Base-by-base conservation (phyloP, 371 early-diverging fungal species). In the Rhizopus arrhizus region DNA sequence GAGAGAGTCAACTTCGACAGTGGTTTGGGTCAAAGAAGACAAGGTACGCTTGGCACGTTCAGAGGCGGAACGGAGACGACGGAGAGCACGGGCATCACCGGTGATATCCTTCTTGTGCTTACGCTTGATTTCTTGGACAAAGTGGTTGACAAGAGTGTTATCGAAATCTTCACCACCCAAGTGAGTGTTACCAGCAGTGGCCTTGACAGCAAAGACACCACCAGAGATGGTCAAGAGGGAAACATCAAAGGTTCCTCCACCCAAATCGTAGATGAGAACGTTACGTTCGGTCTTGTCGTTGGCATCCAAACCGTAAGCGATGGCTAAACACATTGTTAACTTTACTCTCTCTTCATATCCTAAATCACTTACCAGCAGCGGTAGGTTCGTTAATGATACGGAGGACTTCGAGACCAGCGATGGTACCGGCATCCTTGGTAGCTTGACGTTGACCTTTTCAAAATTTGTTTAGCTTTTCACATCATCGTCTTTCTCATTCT, bases 111-210 rank as follows among this genome's bases (percentile, higher is more conserved):
- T 85, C 78, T 86, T 84, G 72, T 80, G 70, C 82, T 92, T 88
- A 75, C 91, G 91, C 85, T 93, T 89, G 85, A 94, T 91, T 69
- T 87, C 84, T 70, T 88, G 85, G 67, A 92, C 84, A 60, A 95
- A 87, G 86, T 90, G 86, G 56, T 83, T 78, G 62, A 94, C 90
- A 59, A 96, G 77, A 56, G 79, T 78, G 84, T 92, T 92, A 80
- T 99, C 98, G 76, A 98, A 95, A 81, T 99, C 98, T 80, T 97
- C 98, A 66, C 99, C 99, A 66, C 99, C 99, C 69, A 99, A 82
- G 77, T 96, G 96, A 42, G 94, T 95, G 84, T 95, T 93, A 78
- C 96, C 96, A 81, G 91, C 92, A 70, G 96, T 96, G 64, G 94
- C 91, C 84, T 94, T 94, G 75, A 93, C 94, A 72, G 94, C 96